These are phyloP conservation scores for Termitomyces sp. DNA, from an alignment of 768 basidiomycete genomes.

Conservation along the genomic window DNA sequence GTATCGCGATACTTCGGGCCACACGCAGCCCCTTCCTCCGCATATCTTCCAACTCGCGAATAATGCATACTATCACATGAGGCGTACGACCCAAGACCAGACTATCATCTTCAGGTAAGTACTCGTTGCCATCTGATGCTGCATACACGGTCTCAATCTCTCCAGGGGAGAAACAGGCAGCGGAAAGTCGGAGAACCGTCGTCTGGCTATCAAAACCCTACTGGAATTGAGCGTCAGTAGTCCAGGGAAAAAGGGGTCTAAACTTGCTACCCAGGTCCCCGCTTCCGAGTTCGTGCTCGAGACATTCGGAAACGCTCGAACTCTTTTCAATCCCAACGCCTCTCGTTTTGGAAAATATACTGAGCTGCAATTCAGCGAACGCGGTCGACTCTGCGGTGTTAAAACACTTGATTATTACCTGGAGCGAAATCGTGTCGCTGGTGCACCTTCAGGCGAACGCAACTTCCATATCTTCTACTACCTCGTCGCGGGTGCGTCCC, in stretches of 20 bases:
- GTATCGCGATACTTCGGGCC: constrained; percentile 70
- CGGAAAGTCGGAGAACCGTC: constrained; percentile 89
- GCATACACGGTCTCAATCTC: not conserved
- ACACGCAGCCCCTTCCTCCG: constrained; percentile 62
- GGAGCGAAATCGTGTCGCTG: constrained; percentile 85
- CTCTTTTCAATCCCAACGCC: constrained; percentile 90
- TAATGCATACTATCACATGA: constrained; percentile 95
- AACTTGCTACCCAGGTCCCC: constrained; percentile 82
- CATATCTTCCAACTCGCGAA: constrained; percentile 93
- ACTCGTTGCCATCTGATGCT: not conserved
- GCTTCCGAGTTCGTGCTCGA: constrained; percentile 95
- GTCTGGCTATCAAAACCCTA: constrained; percentile 88
- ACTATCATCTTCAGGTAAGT: constrained; percentile 80
- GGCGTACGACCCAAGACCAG: constrained; percentile 91
- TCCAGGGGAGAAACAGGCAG: constrained; percentile 86
- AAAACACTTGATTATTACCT: constrained; percentile 98
- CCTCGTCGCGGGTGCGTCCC: constrained; percentile 84
- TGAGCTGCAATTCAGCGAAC: constrained; percentile 94
- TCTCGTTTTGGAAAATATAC: constrained; percentile 98
- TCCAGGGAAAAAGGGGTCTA: constrained; percentile 91
- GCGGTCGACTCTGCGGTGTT: constrained; percentile 81
- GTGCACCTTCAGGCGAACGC: constrained; percentile 85
- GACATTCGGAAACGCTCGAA: constrained; percentile 89
- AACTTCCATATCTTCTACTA: constrained; percentile 99
- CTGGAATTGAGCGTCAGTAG: constrained; percentile 87